phyloP scores from a whole-genome alignment of 169 alveolate species.

The Plasmodium ovale region DNA sequence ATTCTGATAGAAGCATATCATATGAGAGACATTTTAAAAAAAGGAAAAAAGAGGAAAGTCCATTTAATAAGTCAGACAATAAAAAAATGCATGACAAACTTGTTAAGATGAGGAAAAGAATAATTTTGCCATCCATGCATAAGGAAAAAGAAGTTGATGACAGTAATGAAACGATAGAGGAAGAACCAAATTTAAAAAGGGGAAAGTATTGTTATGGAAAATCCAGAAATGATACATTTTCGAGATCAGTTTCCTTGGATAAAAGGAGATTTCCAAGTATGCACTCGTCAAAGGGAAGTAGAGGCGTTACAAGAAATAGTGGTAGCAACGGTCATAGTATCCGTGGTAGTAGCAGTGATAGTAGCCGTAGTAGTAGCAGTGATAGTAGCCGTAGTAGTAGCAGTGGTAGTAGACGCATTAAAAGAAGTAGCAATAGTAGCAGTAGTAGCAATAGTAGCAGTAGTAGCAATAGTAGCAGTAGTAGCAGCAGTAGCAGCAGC shows the following conservation, averaged over 20 bases:
- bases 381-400: neutral
- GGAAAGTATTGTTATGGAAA: neutral
- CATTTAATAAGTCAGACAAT: neutral
- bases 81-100: neutral
- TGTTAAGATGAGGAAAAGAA: neutral
- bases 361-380: neutral
- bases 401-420: neutral
- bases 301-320: neutral
- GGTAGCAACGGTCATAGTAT: neutral
- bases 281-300: neutral
- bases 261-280: neutral
- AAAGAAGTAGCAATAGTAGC: neutral
- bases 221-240: neutral
- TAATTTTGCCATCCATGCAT: neutral
- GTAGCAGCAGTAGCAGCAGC: neutral
- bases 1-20: neutral
- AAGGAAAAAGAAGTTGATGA: neutral
- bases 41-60: neutral
- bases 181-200: neutral
- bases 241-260: neutral
- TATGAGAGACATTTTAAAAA: neutral
- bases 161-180: neutral
- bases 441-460: constrained; percentile 3
- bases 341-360: neutral
- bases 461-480: neutral